Evolutionary conservation across 495 filamentous ascomycete species (phyloP), one percentile per base, ranked within the genome.

Genomic region (Aspergillus leporis): DNA sequence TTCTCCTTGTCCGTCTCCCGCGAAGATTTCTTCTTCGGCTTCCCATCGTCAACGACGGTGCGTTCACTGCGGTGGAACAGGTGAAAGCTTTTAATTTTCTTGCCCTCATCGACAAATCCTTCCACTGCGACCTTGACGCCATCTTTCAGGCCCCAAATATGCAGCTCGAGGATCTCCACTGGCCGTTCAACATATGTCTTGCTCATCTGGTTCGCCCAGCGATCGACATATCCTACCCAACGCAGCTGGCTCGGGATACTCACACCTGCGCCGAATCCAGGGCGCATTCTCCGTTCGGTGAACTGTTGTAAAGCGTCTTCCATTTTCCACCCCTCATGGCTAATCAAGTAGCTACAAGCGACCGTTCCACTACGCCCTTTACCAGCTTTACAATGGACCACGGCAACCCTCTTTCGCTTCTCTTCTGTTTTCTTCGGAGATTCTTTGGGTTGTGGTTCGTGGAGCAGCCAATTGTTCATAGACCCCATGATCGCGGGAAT

Each of bases 381-480:
- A 3, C 94, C 94, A 2, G 94, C 94, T 72, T 97, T 98, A 76
- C 94, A 98, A 70, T 98, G 94, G 12, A 98, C 91, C 6, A 98
- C 93, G 1, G 87, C 87, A 1, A 96, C 89, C 22, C 91, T 78
- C n/a, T 66, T 78, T 58, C 62, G 65, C n/a, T 68, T 70, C 51
- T 53, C 67, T 28, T 63, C 67, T 36, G 55, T 48, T 1, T 58
- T 40, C 4, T 64, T 55, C 5, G 60, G 38, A 41, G 38, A 52
- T 23, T 43, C 41, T 4, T 62, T 64, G 0, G 59, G 63, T 12
- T 81, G 77, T n/a, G 84, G 74, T 16, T 77, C 83, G 25, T 83
- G 74, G 36, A 96, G 67, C 92, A 96, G 67, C 92, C 92, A 97
- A 56, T 92, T 87, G 52, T 88, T 81, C 92, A 98, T 97, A 61